A percentile compares a stretch with the other conserved stretches of the same genome.
phyloP scores from a whole-genome alignment of 192 early-diverging fungal species.

The Kickxella alabastrina region DNA sequence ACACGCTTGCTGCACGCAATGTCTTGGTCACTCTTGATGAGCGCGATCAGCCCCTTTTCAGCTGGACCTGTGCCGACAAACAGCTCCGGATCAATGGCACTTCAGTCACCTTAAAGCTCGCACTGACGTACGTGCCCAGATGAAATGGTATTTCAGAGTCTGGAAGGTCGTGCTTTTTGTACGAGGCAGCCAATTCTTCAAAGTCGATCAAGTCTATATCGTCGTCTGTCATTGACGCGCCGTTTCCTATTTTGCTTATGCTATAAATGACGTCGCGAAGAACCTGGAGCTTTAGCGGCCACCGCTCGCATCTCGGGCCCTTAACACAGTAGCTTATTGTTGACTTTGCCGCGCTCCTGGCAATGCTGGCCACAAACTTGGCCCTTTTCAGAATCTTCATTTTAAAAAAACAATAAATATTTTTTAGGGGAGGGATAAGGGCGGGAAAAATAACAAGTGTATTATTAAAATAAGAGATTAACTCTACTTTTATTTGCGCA shows the following conservation, averaged over 20 bases:
- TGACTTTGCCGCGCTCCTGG: conserved; percentile 12
- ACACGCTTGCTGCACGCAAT: neutral
- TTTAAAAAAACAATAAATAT: neutral
- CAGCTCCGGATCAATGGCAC: conserved; percentile 15
- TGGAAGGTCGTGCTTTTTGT: conserved; percentile 17
- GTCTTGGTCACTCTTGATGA: conserved; percentile 13
- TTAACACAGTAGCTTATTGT: conserved; percentile 35
- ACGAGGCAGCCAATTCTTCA: conserved; percentile 8
- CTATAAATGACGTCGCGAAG: conserved; percentile 25
- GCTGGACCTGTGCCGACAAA: conserved; percentile 27
- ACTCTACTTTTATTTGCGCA: too few relatives aligned
- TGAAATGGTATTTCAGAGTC: conserved; percentile 5
- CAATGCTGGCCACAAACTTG: conserved; percentile 8
- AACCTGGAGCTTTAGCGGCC: conserved; percentile 41
- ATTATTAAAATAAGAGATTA: too few relatives aligned
- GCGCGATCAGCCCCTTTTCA: conserved; percentile 14
- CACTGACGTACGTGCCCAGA: conserved; percentile 15
- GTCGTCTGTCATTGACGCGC: conserved; percentile 13
- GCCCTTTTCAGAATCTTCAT: conserved; percentile 19
- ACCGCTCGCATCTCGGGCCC: conserved; percentile 34
- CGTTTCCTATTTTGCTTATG: neutral
- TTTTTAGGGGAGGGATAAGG: too few relatives aligned
- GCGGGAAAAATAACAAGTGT: too few relatives aligned
- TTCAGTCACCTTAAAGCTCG: conserved; percentile 7
- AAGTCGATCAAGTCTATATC: conserved; percentile 42